Percentiles rank a stretch among this genome's conserved stretches.
phyloP scores from a whole-genome alignment of 2,329 filamentous ascomycete species.

The Beauveria medogensis region DNA sequence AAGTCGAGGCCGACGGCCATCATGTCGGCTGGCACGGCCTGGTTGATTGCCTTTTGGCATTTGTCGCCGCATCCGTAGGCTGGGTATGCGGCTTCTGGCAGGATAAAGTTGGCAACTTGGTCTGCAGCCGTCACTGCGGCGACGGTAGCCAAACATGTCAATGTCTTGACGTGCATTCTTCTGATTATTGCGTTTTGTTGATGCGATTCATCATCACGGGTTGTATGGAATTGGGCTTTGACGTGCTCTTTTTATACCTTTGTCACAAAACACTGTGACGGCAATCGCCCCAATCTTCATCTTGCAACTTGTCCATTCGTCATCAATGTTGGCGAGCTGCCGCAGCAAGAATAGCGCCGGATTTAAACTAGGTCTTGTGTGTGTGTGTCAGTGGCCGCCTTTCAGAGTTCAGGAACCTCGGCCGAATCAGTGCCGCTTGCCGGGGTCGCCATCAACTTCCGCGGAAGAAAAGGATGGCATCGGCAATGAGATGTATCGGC shows the following conservation, averaged over 20 bases:
- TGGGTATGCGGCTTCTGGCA: neutral
- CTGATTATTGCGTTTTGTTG: too few relatives aligned
- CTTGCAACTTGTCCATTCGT: neutral
- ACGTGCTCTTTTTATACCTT: too few relatives aligned
- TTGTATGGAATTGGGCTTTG: too few relatives aligned
- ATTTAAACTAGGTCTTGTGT: neutral
- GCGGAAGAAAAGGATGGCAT: neutral
- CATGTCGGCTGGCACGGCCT: neutral
- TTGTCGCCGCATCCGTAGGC: constrained; percentile 7
- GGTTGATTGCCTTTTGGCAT: constrained; percentile 9
- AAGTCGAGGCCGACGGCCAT: constrained; percentile 8
- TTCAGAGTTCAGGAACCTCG: too few relatives aligned
- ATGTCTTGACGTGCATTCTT: neutral
- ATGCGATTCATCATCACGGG: too few relatives aligned
- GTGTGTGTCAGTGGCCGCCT: neutral
- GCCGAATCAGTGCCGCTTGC: too few relatives aligned
- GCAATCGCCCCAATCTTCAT: neutral
- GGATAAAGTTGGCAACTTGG: constrained; percentile 9
- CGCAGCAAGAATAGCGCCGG: neutral
- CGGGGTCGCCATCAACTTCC: neutral
- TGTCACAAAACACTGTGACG: too few relatives aligned
- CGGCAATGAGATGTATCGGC: neutral
- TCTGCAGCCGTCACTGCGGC: neutral
- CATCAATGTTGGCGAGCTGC: neutral
- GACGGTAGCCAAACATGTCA: neutral